Conservation (phyloP, 2,329 filamentous ascomycete species). For the Ophiostoma angusticollis region DNA sequence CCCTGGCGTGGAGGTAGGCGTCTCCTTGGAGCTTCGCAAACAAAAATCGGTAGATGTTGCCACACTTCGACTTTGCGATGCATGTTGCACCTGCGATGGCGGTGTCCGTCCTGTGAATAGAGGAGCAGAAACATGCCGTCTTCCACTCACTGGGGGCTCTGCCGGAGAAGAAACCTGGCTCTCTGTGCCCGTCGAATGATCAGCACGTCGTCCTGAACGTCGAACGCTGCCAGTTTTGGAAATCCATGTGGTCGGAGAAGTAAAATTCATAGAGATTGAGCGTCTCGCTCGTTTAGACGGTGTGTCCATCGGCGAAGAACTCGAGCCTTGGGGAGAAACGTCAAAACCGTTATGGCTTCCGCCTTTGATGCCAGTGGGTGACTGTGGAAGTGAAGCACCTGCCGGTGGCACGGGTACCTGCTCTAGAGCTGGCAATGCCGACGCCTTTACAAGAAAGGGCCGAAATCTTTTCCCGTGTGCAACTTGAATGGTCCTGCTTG, state of each 20-base stretch:
- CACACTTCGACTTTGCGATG: slow-evolving; percentile 18
- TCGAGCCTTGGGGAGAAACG: neutral
- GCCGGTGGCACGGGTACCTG: slow-evolving; percentile 3
- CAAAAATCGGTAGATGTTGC: slow-evolving; percentile 32
- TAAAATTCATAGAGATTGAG: slow-evolving; percentile 48
- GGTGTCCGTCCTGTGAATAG: slow-evolving; percentile 13
- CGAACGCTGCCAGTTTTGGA: slow-evolving; percentile 43
- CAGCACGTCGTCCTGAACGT: slow-evolving; percentile 36
- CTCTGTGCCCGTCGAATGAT: neutral
- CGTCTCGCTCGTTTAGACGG: slow-evolving; percentile 34
- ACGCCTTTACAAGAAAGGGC: slow-evolving; percentile 26
- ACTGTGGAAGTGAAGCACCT: slow-evolving; percentile 3
- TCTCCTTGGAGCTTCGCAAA: slow-evolving; percentile 17
- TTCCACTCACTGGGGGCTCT: slow-evolving; percentile 22
- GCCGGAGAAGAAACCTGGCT: slow-evolving; percentile 17
- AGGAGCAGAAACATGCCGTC: slow-evolving; percentile 43
- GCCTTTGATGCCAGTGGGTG: slow-evolving; percentile 1
- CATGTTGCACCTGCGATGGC: slow-evolving; percentile 1
- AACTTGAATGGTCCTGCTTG: slow-evolving; percentile 19
- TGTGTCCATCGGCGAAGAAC: slow-evolving; percentile 23
- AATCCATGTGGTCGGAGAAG: slow-evolving; percentile 44
- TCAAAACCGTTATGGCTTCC: neutral
- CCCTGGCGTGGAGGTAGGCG: slow-evolving; percentile 16
- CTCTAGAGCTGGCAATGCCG: slow-evolving; percentile 15
- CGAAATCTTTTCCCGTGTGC: slow-evolving; percentile 15